Base-by-base conservation (phyloP, 192 early-diverging fungal genomes). In the Podila verticillata region DNA sequence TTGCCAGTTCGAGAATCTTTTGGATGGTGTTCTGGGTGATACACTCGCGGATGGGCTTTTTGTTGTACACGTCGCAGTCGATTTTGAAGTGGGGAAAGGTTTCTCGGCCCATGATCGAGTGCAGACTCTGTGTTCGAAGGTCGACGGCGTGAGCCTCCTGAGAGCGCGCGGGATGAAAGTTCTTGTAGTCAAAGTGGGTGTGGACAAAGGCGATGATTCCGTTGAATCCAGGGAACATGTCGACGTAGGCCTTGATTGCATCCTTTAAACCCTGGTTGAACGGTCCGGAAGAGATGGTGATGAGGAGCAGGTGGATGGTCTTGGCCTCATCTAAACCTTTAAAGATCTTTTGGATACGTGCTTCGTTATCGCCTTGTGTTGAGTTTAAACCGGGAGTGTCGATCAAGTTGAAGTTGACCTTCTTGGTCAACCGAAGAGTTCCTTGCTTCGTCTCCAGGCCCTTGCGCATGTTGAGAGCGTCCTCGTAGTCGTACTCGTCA, bases 191-290 rank as follows among this genome's bases (percentile, higher is more conserved):
- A 28, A 72, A 34, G 2, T 48, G 24, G n/a, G 70, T 72, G 32
- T 72, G 70, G 54, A 72, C 39, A 58, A 72, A 72, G 36, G 70
- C 56, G 34, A 72, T 65, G 28, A 72, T 64, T 4, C 63, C 63
- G 24, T 59, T 26, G 56, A 72, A 72, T 7, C 59, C 70, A 1
- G 70, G 70, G 15, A 72, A 59, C 61, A 72, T 28, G 0, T 63
- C 62, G 31, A 72, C 28, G 22, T 72, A 72, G 9, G 13, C 28
- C 7, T 29, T 65, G 63, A 72, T 34, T 3, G 70, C 70, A 19
- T 34, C 17, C n/a, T 26, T 6, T 2, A 65, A 57, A 5, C 56
- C 63, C 5, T 48, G 51, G 0, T 34, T 63, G 20, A 72, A 72
- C 9, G 70, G 62, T 19, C 22, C 44, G 6, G 29, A 19, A 5